Evolutionary conservation across 345 rosid genomes (phyloP).

Genomic region (Gossypium ekmanianum): DNA sequence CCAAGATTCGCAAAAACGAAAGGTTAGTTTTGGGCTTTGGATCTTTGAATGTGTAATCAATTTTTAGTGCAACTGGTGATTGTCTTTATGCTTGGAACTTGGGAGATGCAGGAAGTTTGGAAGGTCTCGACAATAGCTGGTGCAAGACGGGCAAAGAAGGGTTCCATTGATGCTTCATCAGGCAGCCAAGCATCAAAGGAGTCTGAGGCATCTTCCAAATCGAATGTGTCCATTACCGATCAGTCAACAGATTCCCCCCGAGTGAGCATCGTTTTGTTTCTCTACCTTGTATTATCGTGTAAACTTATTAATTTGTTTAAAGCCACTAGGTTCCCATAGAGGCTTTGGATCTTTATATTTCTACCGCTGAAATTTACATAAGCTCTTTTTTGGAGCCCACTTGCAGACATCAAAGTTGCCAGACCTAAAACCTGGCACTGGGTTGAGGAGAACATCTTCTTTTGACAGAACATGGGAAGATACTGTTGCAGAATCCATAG

Average conservation of each 20-base stretch:
- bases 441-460: constrained; percentile 86
- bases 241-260: constrained; percentile 34
- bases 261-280: constrained; percentile 31
- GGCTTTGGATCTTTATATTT: neutral
- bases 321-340: constrained; percentile 2
- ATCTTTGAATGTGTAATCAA: constrained; percentile 14
- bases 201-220: constrained; percentile 51
- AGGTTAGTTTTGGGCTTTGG: constrained; percentile 44
- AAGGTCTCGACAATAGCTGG: constrained; percentile 82
- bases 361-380: neutral
- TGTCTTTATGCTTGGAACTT: constrained; percentile 15
- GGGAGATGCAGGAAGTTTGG: constrained; percentile 80
- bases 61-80: constrained; percentile 5
- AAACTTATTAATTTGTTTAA: neutral
- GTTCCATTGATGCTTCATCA: constrained; percentile 48
- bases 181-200: constrained; percentile 50
- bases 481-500: constrained; percentile 81
- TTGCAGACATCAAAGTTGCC: constrained; percentile 44
- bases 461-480: constrained; percentile 88
- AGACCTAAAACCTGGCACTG: constrained; percentile 40
- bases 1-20: constrained; percentile 93
- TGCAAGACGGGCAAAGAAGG: constrained; percentile 82
- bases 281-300: neutral
- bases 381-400: constrained; percentile 4
- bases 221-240: constrained; percentile 29